phyloP scores from a whole-genome alignment of 805 yeast species.

The Zygotorulaspora sp. region DNA sequence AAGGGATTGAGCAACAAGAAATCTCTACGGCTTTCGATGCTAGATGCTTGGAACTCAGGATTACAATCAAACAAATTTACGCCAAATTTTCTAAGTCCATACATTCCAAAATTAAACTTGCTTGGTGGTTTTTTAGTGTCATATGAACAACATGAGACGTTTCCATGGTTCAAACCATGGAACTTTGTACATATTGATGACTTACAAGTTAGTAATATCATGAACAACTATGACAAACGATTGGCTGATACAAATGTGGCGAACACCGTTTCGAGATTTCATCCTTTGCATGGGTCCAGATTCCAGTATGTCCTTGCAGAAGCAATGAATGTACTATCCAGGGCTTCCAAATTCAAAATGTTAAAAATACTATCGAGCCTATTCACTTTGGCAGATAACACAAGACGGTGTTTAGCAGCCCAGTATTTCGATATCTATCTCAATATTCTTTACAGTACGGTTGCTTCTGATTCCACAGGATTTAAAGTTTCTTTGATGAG shows the following conservation, averaged over 20 bases:
- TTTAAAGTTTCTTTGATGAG: conserved; percentile 27
- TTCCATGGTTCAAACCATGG: conserved; percentile 32
- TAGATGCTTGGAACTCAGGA: conserved; percentile 25
- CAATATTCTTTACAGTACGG: conserved; percentile 33
- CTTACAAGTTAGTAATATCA: conserved; percentile 10
- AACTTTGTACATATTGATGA: conserved; percentile 19
- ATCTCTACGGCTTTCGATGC: conserved; percentile 22
- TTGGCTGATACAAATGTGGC: conserved; percentile 17
- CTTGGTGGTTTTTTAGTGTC: conserved; percentile 32
- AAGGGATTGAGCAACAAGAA: conserved; percentile 10
- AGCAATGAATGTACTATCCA: conserved; percentile 19
- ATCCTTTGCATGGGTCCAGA: conserved; percentile 39
- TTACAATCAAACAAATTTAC: conserved; percentile 14
- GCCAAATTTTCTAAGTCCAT: conserved; percentile 10
- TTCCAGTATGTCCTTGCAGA: conserved; percentile 38
- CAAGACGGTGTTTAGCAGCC: conserved; percentile 47
- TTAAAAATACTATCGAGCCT: conserved; percentile 22
- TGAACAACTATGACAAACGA: conserved; percentile 25
- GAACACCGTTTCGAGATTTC: conserved; percentile 15
- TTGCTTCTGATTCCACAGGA: conserved; percentile 25
- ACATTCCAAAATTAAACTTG: conserved; percentile 22
- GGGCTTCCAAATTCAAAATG: conserved; percentile 18
- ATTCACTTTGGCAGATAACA: conserved; percentile 38
- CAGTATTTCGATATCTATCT: conserved; percentile 86
- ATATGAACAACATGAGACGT: conserved; percentile 20